Conservation (phyloP, 345 rosid genomes). For the Litchi chinensis region DNA sequence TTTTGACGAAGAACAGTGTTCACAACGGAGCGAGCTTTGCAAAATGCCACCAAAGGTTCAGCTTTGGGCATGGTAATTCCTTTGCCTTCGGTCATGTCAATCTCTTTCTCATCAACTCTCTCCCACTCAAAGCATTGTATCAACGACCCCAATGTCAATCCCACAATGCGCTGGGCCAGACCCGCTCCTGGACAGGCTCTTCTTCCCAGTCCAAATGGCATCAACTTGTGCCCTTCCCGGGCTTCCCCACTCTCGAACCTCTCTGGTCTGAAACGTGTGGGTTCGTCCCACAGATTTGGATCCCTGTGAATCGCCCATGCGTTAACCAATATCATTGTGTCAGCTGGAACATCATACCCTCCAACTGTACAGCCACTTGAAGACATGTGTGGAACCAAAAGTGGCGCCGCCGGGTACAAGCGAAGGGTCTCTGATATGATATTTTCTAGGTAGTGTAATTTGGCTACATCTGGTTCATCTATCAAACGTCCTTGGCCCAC, state of each 20-base stretch:
- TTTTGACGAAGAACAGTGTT: background rate
- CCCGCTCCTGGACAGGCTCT: constrained; percentile 50
- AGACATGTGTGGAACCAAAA: constrained; percentile 43
- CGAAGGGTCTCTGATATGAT: constrained; percentile 47
- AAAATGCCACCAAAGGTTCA: constrained; percentile 38
- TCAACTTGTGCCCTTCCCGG: constrained; percentile 24
- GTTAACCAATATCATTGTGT: constrained; percentile 39
- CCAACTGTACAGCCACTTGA: constrained; percentile 44
- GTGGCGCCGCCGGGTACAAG: constrained; percentile 44
- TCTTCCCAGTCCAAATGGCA: constrained; percentile 56
- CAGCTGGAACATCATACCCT: constrained; percentile 43
- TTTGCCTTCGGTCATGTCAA: constrained; percentile 47
- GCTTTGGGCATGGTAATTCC: constrained; percentile 45
- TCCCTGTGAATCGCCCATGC: constrained; percentile 54
- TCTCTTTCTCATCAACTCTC: constrained; percentile 28
- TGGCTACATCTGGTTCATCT: constrained; percentile 37
- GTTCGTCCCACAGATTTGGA: constrained; percentile 41
- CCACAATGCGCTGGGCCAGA: constrained; percentile 41
- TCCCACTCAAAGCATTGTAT: constrained; percentile 56
- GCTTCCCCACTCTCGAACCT: constrained; percentile 34
- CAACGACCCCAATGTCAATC: constrained; percentile 42
- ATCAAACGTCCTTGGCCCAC: constrained; percentile 42
- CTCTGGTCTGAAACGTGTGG: constrained; percentile 49
- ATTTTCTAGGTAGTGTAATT: constrained; percentile 40
- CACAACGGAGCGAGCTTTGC: constrained; percentile 37